Base-by-base conservation (phyloP, 805 yeast genomes). In the Metschnikowia koreensis region DNA sequence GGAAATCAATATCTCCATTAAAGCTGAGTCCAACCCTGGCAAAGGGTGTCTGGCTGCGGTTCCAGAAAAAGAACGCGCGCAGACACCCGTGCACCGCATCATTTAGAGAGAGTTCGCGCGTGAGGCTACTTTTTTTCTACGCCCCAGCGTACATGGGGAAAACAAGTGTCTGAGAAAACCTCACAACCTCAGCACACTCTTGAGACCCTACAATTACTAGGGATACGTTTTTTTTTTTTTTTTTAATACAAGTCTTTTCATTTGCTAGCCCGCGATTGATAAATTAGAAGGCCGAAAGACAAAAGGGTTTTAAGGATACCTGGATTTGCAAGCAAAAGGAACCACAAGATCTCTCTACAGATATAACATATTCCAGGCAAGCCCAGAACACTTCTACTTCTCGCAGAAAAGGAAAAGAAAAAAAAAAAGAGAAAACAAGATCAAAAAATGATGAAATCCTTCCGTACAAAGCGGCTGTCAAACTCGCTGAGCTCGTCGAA, bases 401-500 rank as follows among this genome's bases (percentile, higher is more conserved):
- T 4, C 22, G 22, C 34, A 31, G 34, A 31, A 31, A 31, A 31
- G 34, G 22, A 22, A n/a, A 38, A 22, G 26, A 27, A 13, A 27
- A 6, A 12, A 16, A 27, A 22, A 29, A 26, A 38, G 11, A 28
- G 4, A 29, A 29, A 31, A 12, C 11, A 40, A 22, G 22, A 33
- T 1, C 5, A 15, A 22, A 42, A 34, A 33, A 73, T 72, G 76
- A 73, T 73, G 55, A 72, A 69, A 59, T 69, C 76, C 41, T 73
- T 74, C 60, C 71, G 77, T 60, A 71, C 69, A 53, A 73, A 74
- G 57, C 66, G 76, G 57, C 73, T 63, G 68, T 68, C 74, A 38
- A 60, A 58, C 46, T 53, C 56, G 51, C 63, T 57, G 61, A 42
- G 44, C 40, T 58, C 67, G 31, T 67, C 71, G 44, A 71, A 72